phyloP scores from a whole-genome alignment of 1,284 basidiomycete species.

The Melanopsichium pennsylvanicum region DNA sequence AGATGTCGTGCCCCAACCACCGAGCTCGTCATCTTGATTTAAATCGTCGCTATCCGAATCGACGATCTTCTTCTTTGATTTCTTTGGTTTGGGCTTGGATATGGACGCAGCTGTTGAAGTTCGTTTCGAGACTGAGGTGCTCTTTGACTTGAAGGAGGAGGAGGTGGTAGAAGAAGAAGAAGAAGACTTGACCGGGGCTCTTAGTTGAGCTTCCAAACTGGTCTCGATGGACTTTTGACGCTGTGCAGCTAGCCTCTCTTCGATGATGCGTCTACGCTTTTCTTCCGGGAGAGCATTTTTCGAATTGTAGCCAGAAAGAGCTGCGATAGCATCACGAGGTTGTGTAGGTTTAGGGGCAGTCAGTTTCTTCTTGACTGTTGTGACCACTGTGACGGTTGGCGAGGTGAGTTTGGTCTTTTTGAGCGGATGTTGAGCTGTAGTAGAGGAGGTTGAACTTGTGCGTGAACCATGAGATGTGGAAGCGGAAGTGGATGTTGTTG shows the following conservation, averaged over 20 bases:
- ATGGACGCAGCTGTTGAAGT: background rate
- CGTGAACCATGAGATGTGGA: background rate
- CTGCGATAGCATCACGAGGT: slow-evolving; percentile 37
- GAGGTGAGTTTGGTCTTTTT: slow-evolving; percentile 32
- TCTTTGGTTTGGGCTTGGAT: slow-evolving; percentile 19
- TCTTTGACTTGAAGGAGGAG: slow-evolving; percentile 18
- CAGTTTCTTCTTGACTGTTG: slow-evolving; percentile 30
- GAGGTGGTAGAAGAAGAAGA: no score
- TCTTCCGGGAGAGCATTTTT: slow-evolving; percentile 49
- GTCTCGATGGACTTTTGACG: slow-evolving; percentile 42
- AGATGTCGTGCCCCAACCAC: slow-evolving; percentile 1
- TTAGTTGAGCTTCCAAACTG: slow-evolving; percentile 28
- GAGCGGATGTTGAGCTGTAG: slow-evolving; percentile 9
- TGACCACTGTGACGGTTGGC: slow-evolving; percentile 36
- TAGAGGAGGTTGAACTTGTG: background rate
- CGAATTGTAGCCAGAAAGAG: slow-evolving; percentile 32
- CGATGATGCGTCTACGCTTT: slow-evolving; percentile 44
- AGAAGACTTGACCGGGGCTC: slow-evolving; percentile 20
- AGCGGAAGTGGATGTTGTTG: slow-evolving; percentile 4
- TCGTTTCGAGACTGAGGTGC: slow-evolving; percentile 1
- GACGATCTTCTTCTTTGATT: slow-evolving; percentile 12
- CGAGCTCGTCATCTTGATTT: slow-evolving; percentile 10
- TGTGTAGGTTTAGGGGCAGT: slow-evolving; percentile 24
- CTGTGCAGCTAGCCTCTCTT: slow-evolving; percentile 38
- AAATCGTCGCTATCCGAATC: slow-evolving; percentile 16